Base-by-base conservation (phyloP, 2,329 filamentous ascomycete species). In the Pestalotiopsis sp. region DNA sequence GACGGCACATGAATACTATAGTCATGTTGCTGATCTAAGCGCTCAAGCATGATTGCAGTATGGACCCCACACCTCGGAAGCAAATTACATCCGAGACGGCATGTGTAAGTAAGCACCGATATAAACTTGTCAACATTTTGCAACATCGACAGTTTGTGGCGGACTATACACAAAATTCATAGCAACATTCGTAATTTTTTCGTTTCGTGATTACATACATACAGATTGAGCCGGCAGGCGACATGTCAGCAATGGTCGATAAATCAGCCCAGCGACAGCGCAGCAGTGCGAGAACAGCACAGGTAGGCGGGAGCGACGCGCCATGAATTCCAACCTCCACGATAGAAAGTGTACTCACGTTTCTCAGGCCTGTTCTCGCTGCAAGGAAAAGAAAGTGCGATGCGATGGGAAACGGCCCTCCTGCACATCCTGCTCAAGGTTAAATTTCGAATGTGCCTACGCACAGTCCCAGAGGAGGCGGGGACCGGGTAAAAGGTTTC, bases 401-500 rank as follows among this genome's bases (percentile, higher is more conserved):
- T 65, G 62, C 23, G 62, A 65, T 52, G 62, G 62, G 2, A 56
- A 49, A 6, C 14, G 13, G 12, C 62, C 62, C 13, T 38, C 39
- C 9, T 65, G 62, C 38, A 65, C 62, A 2, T 9, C 62, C 3
- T 65, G 62, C 39, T 36, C 38, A 12, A 56, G 25, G 14, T 9
- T 65, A 3, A 14, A 23, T 14, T 36, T 14, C 12, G 38, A 25
- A 25, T 65, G 62, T n/a, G 62, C 20, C 6, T 65, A 65, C 52
- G 62, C 62, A 23, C 39, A 45, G 20, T 13, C n/a, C 17, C 62
- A 65, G 62, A 65, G 39, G 39, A 27, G 20, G 17, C 23, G 62
- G 7, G 62, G 62, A 9, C 62, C 62, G n/a, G 38, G 62, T n/a
- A 65, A 56, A 65, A 65, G 62, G 62, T 65, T 14, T 23, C 23